Evolutionary conservation across 345 rosid genomes (phyloP).

Genomic region (Mallotus nudiflorus): DNA sequence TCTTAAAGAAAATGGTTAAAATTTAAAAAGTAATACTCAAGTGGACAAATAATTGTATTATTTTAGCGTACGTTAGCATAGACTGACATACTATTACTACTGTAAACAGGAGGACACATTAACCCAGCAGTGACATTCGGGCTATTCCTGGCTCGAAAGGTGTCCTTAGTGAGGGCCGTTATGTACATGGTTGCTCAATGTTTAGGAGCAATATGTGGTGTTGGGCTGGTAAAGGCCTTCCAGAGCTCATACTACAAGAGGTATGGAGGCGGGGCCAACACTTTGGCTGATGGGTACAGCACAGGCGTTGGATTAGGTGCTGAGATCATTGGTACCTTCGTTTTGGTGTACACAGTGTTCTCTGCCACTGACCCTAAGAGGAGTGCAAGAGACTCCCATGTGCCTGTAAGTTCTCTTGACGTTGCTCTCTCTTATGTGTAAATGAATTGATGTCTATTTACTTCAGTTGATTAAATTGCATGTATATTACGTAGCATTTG

Average conservation of each 20-base stretch:
- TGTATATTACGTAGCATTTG: background rate
- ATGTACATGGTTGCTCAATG: constrained; percentile 75
- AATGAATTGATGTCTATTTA: background rate
- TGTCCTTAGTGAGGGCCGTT: constrained; percentile 65
- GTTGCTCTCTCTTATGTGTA: background rate
- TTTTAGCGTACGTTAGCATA: constrained; percentile 1
- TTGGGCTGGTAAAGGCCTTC: constrained; percentile 70
- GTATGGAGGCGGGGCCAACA: constrained; percentile 74
- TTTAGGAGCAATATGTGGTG: constrained; percentile 80
- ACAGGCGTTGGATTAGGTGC: constrained; percentile 63
- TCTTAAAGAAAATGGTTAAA: too few relatives aligned
- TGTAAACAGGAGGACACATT: constrained; percentile 65
- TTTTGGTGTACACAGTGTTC: constrained; percentile 85
- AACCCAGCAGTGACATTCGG: constrained; percentile 92
- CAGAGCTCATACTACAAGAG: constrained; percentile 49
- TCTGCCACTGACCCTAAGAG: constrained; percentile 90
- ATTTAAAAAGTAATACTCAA: too few relatives aligned
- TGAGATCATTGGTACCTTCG: constrained; percentile 86
- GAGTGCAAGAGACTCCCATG: constrained; percentile 83
- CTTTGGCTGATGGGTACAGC: constrained; percentile 52
- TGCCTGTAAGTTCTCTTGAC: constrained; percentile 53
- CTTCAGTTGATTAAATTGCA: background rate
- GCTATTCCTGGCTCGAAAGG: constrained; percentile 71
- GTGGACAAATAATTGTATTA: too few relatives aligned
- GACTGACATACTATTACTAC: background rate